Conservation (phyloP, 2,329 filamentous ascomycete species). For the Camillea tinctor region DNA sequence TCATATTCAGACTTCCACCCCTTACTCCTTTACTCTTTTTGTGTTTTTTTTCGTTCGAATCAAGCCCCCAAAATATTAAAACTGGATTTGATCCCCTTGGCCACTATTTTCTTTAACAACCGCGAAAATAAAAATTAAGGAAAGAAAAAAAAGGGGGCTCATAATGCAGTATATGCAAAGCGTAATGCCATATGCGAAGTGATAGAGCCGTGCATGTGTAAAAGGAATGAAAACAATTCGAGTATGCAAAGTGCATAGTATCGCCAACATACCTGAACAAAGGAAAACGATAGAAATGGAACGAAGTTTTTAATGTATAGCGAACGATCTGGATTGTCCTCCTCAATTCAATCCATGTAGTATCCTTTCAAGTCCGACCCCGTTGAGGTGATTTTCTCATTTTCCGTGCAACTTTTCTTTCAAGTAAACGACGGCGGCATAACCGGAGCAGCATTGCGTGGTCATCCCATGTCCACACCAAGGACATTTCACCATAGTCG, state of each 20-base stretch:
- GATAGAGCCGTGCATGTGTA: not conserved
- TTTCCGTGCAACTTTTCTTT: slow-evolving; percentile 58
- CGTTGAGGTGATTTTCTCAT: slow-evolving; percentile 12
- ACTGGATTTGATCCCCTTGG: not conserved
- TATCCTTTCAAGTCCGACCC: not conserved
- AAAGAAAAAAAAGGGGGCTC: too few species aligned
- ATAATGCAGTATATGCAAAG: not conserved
- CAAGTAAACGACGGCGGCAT: slow-evolving; percentile 64
- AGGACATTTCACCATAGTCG: slow-evolving; percentile 64
- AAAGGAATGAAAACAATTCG: not conserved
- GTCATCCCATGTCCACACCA: slow-evolving; percentile 74
- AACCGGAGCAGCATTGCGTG: slow-evolving; percentile 66
- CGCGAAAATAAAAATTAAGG: too few species aligned
- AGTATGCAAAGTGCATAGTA: not conserved
- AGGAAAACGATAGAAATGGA: not conserved
- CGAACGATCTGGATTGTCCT: not conserved
- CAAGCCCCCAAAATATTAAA: not conserved
- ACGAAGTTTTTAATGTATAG: not conserved
- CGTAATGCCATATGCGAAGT: not conserved
- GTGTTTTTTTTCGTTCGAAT: not conserved
- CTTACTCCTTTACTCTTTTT: not conserved
- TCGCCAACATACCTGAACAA: not conserved
- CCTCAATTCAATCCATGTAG: not conserved
- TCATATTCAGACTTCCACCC: not conserved
- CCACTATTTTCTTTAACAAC: not conserved